Conservation (phyloP, 1,139 yeast species). For the Komagataea norvegica region DNA sequence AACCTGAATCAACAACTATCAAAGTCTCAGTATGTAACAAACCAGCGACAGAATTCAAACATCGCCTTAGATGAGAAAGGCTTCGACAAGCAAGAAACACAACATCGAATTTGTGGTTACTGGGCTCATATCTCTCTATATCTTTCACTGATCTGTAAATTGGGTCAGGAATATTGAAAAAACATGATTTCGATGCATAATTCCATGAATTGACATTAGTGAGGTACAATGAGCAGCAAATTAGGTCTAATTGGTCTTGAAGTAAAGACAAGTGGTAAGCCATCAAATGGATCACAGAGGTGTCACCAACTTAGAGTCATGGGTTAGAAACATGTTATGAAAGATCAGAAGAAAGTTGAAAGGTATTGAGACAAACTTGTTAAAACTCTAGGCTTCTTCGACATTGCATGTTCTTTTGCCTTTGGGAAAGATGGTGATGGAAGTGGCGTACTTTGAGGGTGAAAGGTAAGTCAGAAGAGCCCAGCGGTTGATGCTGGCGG, state of each 20-base stretch:
- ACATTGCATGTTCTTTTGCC: too few species aligned
- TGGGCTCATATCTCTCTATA: neutral
- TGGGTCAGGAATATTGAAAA: conserved; percentile 2
- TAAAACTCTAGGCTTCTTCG: conserved; percentile 2
- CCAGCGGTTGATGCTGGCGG: too few species aligned
- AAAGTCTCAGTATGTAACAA: conserved; percentile 1
- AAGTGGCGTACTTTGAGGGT: too few species aligned
- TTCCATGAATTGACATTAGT: neutral
- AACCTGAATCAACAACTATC: conserved; percentile 11
- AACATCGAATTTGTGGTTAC: conserved; percentile 5
- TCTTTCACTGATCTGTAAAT: conserved; percentile 4
- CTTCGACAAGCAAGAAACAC: conserved; percentile 10
- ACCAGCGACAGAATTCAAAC: neutral
- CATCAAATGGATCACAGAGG: conserved; percentile 17
- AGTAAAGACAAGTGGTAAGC: conserved; percentile 7
- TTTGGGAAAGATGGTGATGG: too few species aligned
- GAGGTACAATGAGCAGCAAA: conserved; percentile 9
- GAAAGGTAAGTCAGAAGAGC: too few species aligned
- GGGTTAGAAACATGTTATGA: neutral
- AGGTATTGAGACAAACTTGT: conserved; percentile 7
- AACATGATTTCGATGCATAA: neutral
- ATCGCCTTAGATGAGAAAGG: conserved; percentile 5
- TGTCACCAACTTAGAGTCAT: conserved; percentile 27
- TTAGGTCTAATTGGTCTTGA: conserved; percentile 3
- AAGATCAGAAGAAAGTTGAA: neutral